Evolutionary conservation across 148 eudicot genomes (phyloP).

Genomic region (Nepenthes mirabilis): DNA sequence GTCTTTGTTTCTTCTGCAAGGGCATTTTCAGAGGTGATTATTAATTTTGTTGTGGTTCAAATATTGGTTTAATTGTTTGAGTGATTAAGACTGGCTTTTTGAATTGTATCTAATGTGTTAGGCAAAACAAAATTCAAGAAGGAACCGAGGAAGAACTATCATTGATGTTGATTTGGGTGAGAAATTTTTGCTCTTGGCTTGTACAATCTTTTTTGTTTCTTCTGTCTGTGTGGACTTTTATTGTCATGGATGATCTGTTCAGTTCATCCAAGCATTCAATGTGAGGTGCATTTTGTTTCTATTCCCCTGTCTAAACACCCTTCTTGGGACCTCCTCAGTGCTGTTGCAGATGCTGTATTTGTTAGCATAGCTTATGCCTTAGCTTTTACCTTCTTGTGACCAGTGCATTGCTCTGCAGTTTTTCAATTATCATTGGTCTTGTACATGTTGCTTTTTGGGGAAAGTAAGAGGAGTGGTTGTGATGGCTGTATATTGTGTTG

Average conservation of each 20-base stretch:
- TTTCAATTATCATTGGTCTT: too few species aligned
- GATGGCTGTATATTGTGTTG: too few species aligned
- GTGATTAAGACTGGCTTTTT: background rate
- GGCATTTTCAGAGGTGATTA: constrained; percentile 61
- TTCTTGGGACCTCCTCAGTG: too few species aligned
- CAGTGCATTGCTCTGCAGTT: too few species aligned
- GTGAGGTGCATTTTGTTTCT: too few species aligned
- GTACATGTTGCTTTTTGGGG: too few species aligned
- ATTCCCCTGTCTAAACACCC: too few species aligned
- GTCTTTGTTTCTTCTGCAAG: constrained; percentile 62
- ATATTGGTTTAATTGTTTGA: background rate
- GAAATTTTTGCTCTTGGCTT: background rate
- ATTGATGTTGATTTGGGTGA: constrained; percentile 73
- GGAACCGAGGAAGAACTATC: constrained; percentile 37
- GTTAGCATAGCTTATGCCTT: too few species aligned
- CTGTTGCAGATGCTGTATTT: too few species aligned
- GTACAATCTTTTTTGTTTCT: background rate
- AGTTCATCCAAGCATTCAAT: too few species aligned
- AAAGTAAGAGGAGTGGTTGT: too few species aligned
- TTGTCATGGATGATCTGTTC: background rate
- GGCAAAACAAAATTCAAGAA: constrained; percentile 71
- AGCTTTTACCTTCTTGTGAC: too few species aligned
- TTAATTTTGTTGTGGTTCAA: background rate
- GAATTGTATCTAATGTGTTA: constrained; percentile 10
- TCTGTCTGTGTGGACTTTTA: background rate